A percentile compares a stretch with the other conserved stretches of the same genome.
Conservation (phyloP, 1,284 basidiomycete species). For the Mycena citricolor region DNA sequence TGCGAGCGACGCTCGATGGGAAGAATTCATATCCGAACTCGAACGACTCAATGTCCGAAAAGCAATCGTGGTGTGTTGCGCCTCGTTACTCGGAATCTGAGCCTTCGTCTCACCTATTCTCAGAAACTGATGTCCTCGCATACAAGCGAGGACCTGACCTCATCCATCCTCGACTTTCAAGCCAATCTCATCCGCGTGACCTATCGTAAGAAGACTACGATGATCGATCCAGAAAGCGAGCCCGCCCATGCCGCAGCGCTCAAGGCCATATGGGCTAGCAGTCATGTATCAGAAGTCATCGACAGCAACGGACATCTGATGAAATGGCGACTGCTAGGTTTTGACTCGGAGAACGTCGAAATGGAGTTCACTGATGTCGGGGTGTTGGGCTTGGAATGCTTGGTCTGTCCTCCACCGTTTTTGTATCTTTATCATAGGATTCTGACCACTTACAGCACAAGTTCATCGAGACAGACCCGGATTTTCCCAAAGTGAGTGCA, state of each 20-base stretch:
- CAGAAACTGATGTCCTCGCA: constrained; percentile 87
- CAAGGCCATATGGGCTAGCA: constrained; percentile 70
- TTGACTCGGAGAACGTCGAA: constrained; percentile 75
- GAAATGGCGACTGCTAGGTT: constrained; percentile 83
- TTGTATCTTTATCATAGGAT: not conserved
- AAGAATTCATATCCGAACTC: constrained; percentile 74
- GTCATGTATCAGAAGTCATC: constrained; percentile 54
- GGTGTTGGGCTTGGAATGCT: constrained; percentile 81
- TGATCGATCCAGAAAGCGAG: constrained; percentile 70
- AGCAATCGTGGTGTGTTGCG: constrained; percentile 76
- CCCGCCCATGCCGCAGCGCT: constrained; percentile 63
- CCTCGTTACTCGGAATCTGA: constrained; percentile 1
- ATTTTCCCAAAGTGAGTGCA: constrained; percentile 74
- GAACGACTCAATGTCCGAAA: constrained; percentile 81
- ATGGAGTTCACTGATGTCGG: constrained; percentile 86
- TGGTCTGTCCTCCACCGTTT: constrained; percentile 65
- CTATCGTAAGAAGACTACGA: constrained; percentile 76
- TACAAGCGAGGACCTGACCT: constrained; percentile 82
- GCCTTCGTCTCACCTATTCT: not conserved
- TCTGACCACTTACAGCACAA: constrained; percentile 45
- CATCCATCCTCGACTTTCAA: constrained; percentile 90
- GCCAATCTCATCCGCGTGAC: constrained; percentile 83
- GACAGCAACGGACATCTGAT: constrained; percentile 47
- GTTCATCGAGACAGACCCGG: constrained; percentile 72
- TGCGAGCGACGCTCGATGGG: constrained; percentile 74